Conservation (phyloP, 805 yeast species). For the Saccharomycopsis sp. region DNA sequence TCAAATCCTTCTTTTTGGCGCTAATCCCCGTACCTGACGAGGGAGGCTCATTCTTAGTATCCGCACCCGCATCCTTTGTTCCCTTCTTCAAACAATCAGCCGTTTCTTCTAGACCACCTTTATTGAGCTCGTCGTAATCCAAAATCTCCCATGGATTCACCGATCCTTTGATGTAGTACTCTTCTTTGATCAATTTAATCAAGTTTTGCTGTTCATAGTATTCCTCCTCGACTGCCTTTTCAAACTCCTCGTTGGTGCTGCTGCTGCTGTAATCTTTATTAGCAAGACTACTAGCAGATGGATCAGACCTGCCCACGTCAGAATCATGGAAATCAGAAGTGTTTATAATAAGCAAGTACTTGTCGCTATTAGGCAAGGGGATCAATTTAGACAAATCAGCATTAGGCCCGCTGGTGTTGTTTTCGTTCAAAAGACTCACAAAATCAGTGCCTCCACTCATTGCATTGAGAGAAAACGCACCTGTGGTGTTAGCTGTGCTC, state of each 20-base stretch:
- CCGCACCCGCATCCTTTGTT: background rate
- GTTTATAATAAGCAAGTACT: conserved; percentile 19
- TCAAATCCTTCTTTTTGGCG: conserved; percentile 8
- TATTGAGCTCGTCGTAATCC: conserved; percentile 10
- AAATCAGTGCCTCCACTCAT: background rate
- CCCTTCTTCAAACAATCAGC: background rate
- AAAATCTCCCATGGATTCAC: conserved; percentile 21
- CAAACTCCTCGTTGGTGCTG: conserved; percentile 19
- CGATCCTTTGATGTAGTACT: conserved; percentile 18
- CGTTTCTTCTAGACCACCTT: no score
- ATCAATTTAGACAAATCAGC: conserved; percentile 19
- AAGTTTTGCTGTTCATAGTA: conserved; percentile 15
- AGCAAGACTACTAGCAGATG: background rate
- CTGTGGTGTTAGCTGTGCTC: background rate
- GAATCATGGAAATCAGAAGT: conserved; percentile 17
- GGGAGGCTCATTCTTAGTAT: background rate
- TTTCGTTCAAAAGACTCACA: background rate
- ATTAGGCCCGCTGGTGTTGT: conserved; percentile 4
- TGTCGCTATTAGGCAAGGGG: conserved; percentile 19
- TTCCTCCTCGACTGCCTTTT: conserved; percentile 23
- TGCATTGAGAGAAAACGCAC: background rate
- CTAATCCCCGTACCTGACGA: background rate
- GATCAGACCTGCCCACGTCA: conserved; percentile 16
- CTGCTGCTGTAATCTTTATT: conserved; percentile 15
- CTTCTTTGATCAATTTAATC: conserved; percentile 11